Base-by-base conservation (phyloP, 768 basidiomycete species). In the Austroboletus eburneus region DNA sequence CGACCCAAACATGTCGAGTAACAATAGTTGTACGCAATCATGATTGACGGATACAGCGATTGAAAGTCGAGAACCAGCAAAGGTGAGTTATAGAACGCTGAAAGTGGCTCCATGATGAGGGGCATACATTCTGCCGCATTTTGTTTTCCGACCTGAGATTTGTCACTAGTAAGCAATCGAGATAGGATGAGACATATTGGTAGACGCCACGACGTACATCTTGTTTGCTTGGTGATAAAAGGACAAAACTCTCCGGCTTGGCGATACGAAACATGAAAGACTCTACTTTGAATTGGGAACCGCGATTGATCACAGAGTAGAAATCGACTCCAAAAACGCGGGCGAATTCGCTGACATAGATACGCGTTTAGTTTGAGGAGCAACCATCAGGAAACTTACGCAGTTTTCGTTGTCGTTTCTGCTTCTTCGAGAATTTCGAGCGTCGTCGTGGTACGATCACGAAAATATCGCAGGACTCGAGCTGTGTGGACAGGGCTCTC, bases 11-110 rank as follows among this genome's bases (percentile, higher is more conserved):
- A 98, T 2, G 96, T 99, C 22, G 94, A 97, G 63, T 92, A 94
- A 59, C 90, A 92, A 64, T 92, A 92, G 64, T 98, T 98, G 69
- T 99, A 94, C 6, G 93, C 95, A 56, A 98, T 95, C 95, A 98
- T 98, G 49, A 97, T 74, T 0, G 93, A 96, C 0, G 96, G 96
- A 63, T 99, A 99, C 21, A 99, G 75, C 2, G 88, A 92, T 57
- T 96, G 91, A 63, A 98, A 99, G 64, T 99, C 96, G 45, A 99
- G 74, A 1, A 99, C 94, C 29, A 97, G 71, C 12, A 99, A 74
- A 4, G 96, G 96, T 55, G 87, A 87, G 34, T 82, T 87, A 66
- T 97, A 99, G 59, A 92, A 95, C 2, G 87, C 89, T 0, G 93
- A 95, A 33, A 82, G 70, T 0, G 95, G 96, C 59, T 99, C 96